These are phyloP conservation scores for Lepiota venenata DNA, from an alignment of 768 basidiomycete species.

Conservation along the genomic window DNA sequence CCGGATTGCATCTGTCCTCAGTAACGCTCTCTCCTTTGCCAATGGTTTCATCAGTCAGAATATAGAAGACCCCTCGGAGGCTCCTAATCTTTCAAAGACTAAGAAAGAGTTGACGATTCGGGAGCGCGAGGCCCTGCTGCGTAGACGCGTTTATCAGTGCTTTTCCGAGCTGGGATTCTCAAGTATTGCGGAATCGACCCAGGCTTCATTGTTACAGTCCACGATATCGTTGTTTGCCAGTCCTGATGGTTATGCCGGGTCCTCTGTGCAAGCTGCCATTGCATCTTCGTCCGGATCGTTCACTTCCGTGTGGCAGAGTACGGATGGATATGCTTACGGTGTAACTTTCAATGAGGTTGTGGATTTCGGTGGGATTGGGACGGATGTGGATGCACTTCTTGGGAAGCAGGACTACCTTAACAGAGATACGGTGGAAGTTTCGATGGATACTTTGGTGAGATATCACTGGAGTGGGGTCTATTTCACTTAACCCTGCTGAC, in stretches of 20 bases:
- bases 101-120: slow-evolving; percentile 55
- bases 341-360: slow-evolving; percentile 66
- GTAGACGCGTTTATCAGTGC: slow-evolving; percentile 85
- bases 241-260: slow-evolving; percentile 78
- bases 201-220: slow-evolving; percentile 76
- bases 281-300: slow-evolving; percentile 83
- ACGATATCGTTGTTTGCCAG: slow-evolving; percentile 82
- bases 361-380: slow-evolving; percentile 37
- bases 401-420: slow-evolving; percentile 53
- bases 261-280: slow-evolving; percentile 89
- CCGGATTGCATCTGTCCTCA: slow-evolving; percentile 80
- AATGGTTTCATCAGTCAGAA: slow-evolving; percentile 76
- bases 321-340: slow-evolving; percentile 91
- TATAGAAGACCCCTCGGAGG: slow-evolving; percentile 59
- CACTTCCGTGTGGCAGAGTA: slow-evolving; percentile 79
- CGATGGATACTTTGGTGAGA: slow-evolving; percentile 74
- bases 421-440: slow-evolving; percentile 75
- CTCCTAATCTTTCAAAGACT: slow-evolving; percentile 20
- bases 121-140: slow-evolving; percentile 79
- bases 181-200: slow-evolving; percentile 80
- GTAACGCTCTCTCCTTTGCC: slow-evolving; percentile 87
- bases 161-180: slow-evolving; percentile 80
- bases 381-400: slow-evolving; percentile 27
- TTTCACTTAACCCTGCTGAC: neutral
- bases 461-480: slow-evolving; percentile 10